phyloP scores from a whole-genome alignment of 2,329 filamentous ascomycete genomes.

The Aspergillus versicolor region DNA sequence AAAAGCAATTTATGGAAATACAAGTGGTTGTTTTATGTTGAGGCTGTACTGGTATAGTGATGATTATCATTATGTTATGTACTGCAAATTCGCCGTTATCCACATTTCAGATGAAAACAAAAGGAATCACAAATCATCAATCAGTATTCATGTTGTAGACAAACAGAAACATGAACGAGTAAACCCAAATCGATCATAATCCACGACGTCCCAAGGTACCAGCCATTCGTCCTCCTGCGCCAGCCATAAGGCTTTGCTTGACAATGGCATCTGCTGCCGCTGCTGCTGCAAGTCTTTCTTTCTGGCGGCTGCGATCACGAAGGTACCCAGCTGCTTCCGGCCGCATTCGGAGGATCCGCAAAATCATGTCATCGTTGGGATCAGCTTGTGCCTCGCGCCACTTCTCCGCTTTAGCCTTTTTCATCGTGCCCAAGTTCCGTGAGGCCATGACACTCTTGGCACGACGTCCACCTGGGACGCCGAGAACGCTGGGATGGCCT shows the following conservation, averaged over 20 bases:
- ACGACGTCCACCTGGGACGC: conserved; percentile 49
- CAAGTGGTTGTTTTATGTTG: background rate
- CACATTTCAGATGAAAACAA: background rate
- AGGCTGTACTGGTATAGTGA: background rate
- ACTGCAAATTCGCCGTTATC: conserved; percentile 1
- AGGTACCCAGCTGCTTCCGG: conserved; percentile 86
- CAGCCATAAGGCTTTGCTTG: conserved; percentile 75
- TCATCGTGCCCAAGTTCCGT: conserved; percentile 94
- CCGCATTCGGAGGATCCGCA: conserved; percentile 91
- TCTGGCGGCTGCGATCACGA: conserved; percentile 86
- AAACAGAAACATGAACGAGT: conserved; percentile 7
- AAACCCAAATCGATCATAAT: conserved; percentile 15
- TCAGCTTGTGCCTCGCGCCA: conserved; percentile 93
- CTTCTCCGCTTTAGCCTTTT: conserved; percentile 92
- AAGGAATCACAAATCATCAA: conserved; percentile 3
- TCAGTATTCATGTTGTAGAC: conserved; percentile 3
- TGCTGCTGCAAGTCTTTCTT: conserved; percentile 85
- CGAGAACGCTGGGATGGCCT: conserved; percentile 48
- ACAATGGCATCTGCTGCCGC: conserved; percentile 94
- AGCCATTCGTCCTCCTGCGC: conserved; percentile 54
- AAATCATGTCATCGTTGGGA: conserved; percentile 96
- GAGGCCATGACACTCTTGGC: conserved; percentile 83
- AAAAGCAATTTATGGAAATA: background rate
- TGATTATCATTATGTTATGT: conserved; percentile 4
- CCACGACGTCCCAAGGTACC: conserved; percentile 38